A percentile compares a stretch with the other conserved stretches of the same genome.
Conservation (phyloP, 2,329 filamentous ascomycete genomes). For the Diaporthe longicolla region DNA sequence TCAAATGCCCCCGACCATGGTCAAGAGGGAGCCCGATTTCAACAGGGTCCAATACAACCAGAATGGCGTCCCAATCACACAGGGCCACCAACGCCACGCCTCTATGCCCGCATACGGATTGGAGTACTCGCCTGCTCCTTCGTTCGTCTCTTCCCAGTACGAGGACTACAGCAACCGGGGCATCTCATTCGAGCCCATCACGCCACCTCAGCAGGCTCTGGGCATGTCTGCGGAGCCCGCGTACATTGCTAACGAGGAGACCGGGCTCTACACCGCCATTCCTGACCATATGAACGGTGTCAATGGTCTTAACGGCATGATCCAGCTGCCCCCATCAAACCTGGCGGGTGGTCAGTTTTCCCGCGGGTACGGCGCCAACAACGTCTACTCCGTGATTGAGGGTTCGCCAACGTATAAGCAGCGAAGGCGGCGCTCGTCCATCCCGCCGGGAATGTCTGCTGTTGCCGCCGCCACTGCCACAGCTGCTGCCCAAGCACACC, state of each 20-base stretch:
- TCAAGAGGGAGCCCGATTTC: conserved; percentile 93
- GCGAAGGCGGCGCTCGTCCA: conserved; percentile 91
- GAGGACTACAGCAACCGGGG: conserved; percentile 98
- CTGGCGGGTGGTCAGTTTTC: conserved; percentile 85
- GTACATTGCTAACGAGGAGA: conserved; percentile 98
- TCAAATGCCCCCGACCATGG: conserved; percentile 77
- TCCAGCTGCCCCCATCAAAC: conserved; percentile 90
- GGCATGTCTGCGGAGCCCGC: conserved; percentile 88
- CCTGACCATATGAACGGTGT: conserved; percentile 84
- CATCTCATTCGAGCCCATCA: conserved; percentile 96
- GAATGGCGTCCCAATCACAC: conserved; percentile 86
- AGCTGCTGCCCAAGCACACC: conserved; percentile 65
- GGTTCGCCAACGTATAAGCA: conserved; percentile 99
- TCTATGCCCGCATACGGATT: conserved; percentile 98
- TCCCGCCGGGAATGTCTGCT: conserved; percentile 82
- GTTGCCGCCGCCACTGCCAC: conserved; percentile 74
- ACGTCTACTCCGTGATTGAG: conserved; percentile 96
- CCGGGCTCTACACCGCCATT: conserved; percentile 94
- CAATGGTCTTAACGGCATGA: conserved; percentile 86
- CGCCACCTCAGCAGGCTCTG: conserved; percentile 90
- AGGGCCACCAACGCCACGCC: conserved; percentile 90
- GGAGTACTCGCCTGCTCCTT: conserved; percentile 97
- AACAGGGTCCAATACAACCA: conserved; percentile 89
- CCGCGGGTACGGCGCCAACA: conserved; percentile 79
- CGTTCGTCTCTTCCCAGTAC: conserved; percentile 98